Base-by-base conservation (phyloP, 2,329 filamentous ascomycete species). In the Diatrype stigma region DNA sequence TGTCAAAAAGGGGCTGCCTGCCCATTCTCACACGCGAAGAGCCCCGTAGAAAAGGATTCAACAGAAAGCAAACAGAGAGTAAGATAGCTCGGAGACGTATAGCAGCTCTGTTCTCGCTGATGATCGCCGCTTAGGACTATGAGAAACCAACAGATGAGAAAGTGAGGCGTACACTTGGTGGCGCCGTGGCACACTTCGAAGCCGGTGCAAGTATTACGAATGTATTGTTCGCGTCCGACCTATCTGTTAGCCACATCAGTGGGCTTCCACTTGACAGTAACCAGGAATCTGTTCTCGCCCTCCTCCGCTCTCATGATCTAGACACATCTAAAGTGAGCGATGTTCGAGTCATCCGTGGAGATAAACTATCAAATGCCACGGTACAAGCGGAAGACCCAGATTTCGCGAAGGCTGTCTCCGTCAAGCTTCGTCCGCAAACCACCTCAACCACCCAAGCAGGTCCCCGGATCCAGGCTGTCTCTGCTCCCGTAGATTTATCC, bases 201-300 rank as follows among this genome's bases (percentile, higher is more conserved):
- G 61, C 63, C 14, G 71, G 71, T 4, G 68, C 64, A 1, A 46
- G 46, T 0, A 52, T 71, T 5, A 30, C 48, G 1, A 65, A 63
- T 19, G 51, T 70, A 2, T 58, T 57, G 3, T 57, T 72, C 6
- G 54, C 62, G 2, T 67, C 68, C 0, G 71, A 74, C 55, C 70
- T 67, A 47, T 72, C 70, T 1, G 63, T 67, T 0, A 59, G 70
- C 28, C 67, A 63, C 6, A 60, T 73, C 42, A 59, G 48, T 21
- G 54, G 58, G 6, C 61, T 73, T 0, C 66, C 66, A 0, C 26
- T 1, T 2, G 40, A 46, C 3, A 63, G 52, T 42, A 57, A 60
- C 0, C 47, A 45, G 1, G 42, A 30, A 1, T 57, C 53, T 2
- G 60, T 71, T 2, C 34, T 30, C 2, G 30, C 21, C 0, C 19